Evolutionary conservation across 1,284 basidiomycete species (phyloP), one percentile per base, ranked within the genome.

Genomic region (Phaffia rhodozyma): DNA sequence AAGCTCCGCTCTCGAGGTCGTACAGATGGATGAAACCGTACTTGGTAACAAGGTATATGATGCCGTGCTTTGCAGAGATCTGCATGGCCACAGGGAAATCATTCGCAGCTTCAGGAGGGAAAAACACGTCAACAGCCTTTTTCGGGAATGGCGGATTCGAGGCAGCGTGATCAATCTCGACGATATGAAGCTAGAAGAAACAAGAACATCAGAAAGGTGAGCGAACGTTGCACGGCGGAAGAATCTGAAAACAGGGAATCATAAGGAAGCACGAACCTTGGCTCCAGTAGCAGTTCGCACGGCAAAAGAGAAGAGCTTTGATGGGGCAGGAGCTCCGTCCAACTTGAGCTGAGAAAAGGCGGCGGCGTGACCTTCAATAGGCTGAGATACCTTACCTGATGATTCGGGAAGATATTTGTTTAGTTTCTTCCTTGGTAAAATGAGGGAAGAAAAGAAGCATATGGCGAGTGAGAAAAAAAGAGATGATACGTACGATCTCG

Each of bases 41-140:
- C 76, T 99, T 99, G 67, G 96, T 98, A 72, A 97, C 89, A 66
- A 99, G 83, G 78, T 96, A 99, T 72, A 97, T 82, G 76, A 99
- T 92, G 57, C 94, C 94, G 77, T 97, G 94, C 72, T 91, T 90
- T 77, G 88, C 86, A 61, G 94, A 98, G 55, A 97, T 91, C 76
- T 99, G 96, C 90, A 99, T 97, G 34, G 94, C 91, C 51, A 99
- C 96, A n/a, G 96, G 96, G 81, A 99, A 99, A 75, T 99, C 96
- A 75, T 93, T 97, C 55, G 87, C 87, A 4, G 96, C 96, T 75
- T 99, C 96, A 1, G 92, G 86, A 62, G 96, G 96, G 84, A 98
- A 99, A 80, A 97, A 99, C 60, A 99, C 94, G 71, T 99, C 96
- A 68, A 98, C 93, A 20, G 91, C 91, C 78, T 97, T 98, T 82